Evolutionary conservation across 2,329 filamentous ascomycete species (phyloP).

Genomic region (Lachnellula hyalina): DNA sequence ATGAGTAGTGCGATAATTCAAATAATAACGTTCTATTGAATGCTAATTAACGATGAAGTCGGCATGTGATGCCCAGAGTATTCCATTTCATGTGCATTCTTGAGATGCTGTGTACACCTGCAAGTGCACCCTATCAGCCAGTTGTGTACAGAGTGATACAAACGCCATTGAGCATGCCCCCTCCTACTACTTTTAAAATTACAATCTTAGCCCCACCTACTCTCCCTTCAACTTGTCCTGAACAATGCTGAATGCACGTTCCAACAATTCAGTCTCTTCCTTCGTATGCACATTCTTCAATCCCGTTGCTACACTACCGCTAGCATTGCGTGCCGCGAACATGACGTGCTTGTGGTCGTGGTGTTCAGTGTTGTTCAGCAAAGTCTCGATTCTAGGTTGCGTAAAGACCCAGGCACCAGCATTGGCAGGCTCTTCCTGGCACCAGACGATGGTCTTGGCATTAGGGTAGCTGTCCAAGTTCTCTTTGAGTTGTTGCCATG

Average conservation of each 20-base stretch:
- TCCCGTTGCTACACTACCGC: constrained; percentile 89
- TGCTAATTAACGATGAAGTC: too few species aligned
- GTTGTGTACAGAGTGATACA: too few species aligned
- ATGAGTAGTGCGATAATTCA: too few species aligned
- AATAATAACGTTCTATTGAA: too few species aligned
- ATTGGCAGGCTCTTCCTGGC: constrained; percentile 95
- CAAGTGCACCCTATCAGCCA: too few species aligned
- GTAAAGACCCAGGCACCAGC: constrained; percentile 95
- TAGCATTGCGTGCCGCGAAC: constrained; percentile 92
- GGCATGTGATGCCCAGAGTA: too few species aligned
- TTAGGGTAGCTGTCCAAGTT: constrained; percentile 97
- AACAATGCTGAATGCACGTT: constrained; percentile 58
- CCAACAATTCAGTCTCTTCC: constrained; percentile 83
- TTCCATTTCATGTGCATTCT: too few species aligned
- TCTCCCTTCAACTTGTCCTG: constrained; percentile 65
- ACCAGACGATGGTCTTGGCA: constrained; percentile 95
- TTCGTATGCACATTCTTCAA: constrained; percentile 82
- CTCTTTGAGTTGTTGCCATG: constrained; percentile 93
- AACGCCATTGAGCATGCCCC: too few species aligned
- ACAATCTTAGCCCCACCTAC: constrained; percentile 20
- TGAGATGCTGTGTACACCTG: too few species aligned
- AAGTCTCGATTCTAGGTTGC: constrained; percentile 95
- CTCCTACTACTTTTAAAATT: constrained; percentile 8
- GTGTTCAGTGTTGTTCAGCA: constrained; percentile 87
- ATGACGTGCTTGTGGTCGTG: constrained; percentile 94